Evolutionary conservation across 495 filamentous ascomycete genomes (phyloP), one percentile per base, ranked within the genome.

Genomic region (Trichocladium antarcticum): DNA sequence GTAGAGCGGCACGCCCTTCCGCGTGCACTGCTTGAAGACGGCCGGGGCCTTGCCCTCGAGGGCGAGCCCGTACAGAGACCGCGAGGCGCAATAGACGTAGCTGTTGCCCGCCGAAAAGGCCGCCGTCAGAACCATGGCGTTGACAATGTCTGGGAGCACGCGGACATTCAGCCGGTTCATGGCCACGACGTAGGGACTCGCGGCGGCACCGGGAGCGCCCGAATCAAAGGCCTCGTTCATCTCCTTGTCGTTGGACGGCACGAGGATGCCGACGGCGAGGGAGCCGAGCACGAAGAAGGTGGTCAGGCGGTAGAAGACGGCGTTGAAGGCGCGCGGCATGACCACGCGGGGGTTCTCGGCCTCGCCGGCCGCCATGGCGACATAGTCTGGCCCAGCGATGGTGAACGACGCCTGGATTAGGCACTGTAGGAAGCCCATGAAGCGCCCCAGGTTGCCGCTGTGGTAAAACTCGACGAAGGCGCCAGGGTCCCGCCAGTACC

Each of bases 111-210:
- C 86, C 16, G 83, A 87, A 63, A 90, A 88, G 12, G 82, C 82
- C 16, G 81, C 78, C 0, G 80, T 84, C 11, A 92, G 52, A 47
- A 92, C 67, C 52, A 89, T 72, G 10, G 83, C 85, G 65, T 92
- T 93, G 54, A 88, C 81, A 47, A 93, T 79, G 57, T 89, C 74
- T 1, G 87, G 86, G 3, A 92, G 68, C 14, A 82, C 67, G 3
- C 68, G 65, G 56, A 92, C 81, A 0, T 71, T 65, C 45, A 90
- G 67, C 17, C 85, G 75, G 57, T 83, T 75, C 87, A 93, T 92
- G 14, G 85, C 83, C 52, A 94, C 78, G n/a, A 93, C 86, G 63
- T 90, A 90, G 0, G 86, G 85, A 31, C 78, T 83, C n/a, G 84
- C 82, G 21, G 74, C 74, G 1, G 85, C 85, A 22, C 81, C 80